Evolutionary conservation across 441 rosid species (phyloP).

Genomic region (Populus hybrid): DNA sequence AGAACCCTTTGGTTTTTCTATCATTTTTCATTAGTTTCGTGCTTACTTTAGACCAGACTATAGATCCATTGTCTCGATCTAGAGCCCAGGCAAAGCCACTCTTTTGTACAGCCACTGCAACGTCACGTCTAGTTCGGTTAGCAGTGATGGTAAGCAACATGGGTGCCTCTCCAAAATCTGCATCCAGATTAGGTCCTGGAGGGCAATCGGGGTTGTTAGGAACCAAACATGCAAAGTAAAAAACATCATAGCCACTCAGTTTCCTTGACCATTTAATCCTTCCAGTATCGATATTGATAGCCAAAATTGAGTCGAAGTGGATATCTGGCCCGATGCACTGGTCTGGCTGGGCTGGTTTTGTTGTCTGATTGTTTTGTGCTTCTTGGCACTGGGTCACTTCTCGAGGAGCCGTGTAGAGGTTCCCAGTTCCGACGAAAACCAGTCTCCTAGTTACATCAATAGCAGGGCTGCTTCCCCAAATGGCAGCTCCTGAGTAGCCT

Average conservation of each 20-base stretch:
- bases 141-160: constrained; percentile 22
- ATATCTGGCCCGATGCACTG: constrained; percentile 35
- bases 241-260: constrained; percentile 40
- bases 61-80: constrained; percentile 27
- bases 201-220: constrained; percentile 34
- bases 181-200: constrained; percentile 37
- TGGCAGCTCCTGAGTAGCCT: constrained; percentile 43
- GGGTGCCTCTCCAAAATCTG: constrained; percentile 44
- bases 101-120: constrained; percentile 44
- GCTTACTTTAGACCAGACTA: constrained; percentile 33
- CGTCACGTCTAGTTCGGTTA: constrained; percentile 24
- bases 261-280: constrained; percentile 31
- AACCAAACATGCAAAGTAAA: constrained; percentile 31
- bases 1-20: background rate
- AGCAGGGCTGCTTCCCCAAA: constrained; percentile 54
- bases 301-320: constrained; percentile 29
- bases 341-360: constrained; percentile 29
- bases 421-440: constrained; percentile 39
- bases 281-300: constrained; percentile 27
- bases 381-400: constrained; percentile 2
- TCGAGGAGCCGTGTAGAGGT: constrained; percentile 38
- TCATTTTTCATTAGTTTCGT: no score
- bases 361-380: constrained; percentile 40
- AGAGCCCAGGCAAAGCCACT: constrained; percentile 45
- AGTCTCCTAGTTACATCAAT: constrained; percentile 30